These are phyloP conservation scores for Citrus unshiu DNA, from an alignment of 345 rosid genomes.

Conservation along the genomic window DNA sequence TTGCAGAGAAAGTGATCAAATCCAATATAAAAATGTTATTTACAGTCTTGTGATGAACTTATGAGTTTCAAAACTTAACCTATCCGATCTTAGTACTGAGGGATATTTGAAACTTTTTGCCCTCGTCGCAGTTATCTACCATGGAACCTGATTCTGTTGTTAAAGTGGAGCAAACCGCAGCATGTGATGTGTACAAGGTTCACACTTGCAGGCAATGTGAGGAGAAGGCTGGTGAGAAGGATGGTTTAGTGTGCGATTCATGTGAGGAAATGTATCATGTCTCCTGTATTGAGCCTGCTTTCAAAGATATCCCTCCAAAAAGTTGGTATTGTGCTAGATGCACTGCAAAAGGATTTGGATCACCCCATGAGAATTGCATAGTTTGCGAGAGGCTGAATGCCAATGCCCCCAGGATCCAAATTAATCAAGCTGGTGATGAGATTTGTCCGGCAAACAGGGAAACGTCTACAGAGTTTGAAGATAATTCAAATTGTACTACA, in stretches of 20 bases:
- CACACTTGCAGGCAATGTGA: conserved; percentile 64
- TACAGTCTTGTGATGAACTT: neutral
- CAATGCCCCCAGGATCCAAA: conserved; percentile 31
- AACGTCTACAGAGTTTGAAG: conserved; percentile 30
- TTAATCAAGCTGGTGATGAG: conserved; percentile 27
- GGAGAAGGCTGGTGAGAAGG: conserved; percentile 55
- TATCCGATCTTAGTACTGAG: neutral
- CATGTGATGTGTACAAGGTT: conserved; percentile 26
- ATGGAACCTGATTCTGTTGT: conserved; percentile 37
- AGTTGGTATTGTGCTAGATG: conserved; percentile 82
- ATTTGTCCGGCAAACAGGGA: conserved; percentile 27
- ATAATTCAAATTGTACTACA: conserved; percentile 38
- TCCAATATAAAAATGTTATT: neutral
- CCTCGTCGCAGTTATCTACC: conserved; percentile 32
- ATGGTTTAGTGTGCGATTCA: conserved; percentile 79
- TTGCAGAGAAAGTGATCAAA: neutral
- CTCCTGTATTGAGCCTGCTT: conserved; percentile 72
- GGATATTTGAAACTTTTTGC: conserved; percentile 6
- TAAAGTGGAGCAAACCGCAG: conserved; percentile 41
- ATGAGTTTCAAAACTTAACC: neutral
- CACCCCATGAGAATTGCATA: conserved; percentile 69
- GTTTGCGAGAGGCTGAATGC: conserved; percentile 66
- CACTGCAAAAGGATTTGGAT: conserved; percentile 50
- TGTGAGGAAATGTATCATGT: conserved; percentile 86
- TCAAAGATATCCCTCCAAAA: conserved; percentile 51